A percentile compares a stretch with the other conserved stretches of the same genome.
Conservation (phyloP, 495 filamentous ascomycete genomes). For the Cairneyella variabilis region DNA sequence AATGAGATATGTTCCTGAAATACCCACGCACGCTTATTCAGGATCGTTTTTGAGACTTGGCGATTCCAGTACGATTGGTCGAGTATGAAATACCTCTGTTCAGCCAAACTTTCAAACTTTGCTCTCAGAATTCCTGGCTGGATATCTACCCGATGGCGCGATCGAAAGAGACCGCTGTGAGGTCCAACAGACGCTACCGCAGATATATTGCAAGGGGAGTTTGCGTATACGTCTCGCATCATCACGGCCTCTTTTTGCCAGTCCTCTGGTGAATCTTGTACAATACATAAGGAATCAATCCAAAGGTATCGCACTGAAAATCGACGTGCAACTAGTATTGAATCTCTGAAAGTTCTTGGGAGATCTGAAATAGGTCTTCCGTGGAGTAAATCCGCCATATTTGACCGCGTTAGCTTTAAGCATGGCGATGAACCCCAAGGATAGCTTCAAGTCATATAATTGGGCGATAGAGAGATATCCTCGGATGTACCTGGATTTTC, state of each 20-base stretch:
- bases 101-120: background rate
- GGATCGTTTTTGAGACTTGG: background rate
- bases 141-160: background rate
- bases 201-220: conserved; percentile 3
- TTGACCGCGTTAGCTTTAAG: background rate
- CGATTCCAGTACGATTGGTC: background rate
- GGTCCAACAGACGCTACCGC: background rate
- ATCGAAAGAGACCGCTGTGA: conserved; percentile 2
- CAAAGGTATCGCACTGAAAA: conserved; percentile 21
- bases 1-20: no score
- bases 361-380: background rate
- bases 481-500: background rate
- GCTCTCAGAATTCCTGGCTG: background rate
- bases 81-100: background rate
- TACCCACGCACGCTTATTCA: background rate
- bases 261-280: conserved; percentile 30
- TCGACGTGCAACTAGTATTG: background rate
- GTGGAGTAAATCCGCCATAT: background rate
- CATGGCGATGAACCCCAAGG: background rate
- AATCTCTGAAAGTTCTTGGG: conserved; percentile 7
- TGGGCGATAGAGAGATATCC: background rate
- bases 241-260: conserved; percentile 34
- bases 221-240: conserved; percentile 29
- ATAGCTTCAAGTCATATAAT: conserved; percentile 5
- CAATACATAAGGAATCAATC: no score